Evolutionary conservation across 768 basidiomycete species (phyloP), one percentile per base, ranked within the genome.

Genomic region (Cantharellus cinnabarinus): DNA sequence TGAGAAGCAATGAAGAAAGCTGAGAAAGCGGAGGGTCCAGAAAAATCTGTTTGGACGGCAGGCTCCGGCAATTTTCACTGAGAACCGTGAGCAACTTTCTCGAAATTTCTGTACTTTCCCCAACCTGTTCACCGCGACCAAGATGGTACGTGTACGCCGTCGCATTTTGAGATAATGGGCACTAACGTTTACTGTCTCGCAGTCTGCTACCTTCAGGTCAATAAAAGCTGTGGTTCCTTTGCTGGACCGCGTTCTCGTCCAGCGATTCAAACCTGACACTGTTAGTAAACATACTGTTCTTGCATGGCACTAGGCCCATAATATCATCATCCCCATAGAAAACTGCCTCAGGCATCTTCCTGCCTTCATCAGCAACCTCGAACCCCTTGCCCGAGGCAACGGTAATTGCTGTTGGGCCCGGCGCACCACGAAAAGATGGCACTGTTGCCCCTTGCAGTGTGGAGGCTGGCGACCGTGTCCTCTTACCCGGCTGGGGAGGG

Each of bases 401-500:
- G 39, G 94, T 95, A 67, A 84, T 97, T 68, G 88, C 95, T 37
- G 84, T 88, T 54, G 94, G 94, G 59, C 94, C 94, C 41, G 95
- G 95, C 40, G 85, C 85, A n/a, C 84, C 81, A 29, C 79, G 86
- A 75, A 89, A 89, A 74, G 79, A 88, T 2, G 94, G 94, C 41
- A 68, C 75, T 5, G 57, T 94, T 4, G 71, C 83, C 15, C 85
- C 89, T 2, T 79, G 83, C 3, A 69, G 73, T 15, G 93, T 98
- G 53, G 81, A 84, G 72, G 77, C 85, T 15, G 94, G 94, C 42
- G 95, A 98, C 74, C 77, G 86, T 5, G 93, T 98, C 14, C 75
- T 99, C 57, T 74, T 99, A 3, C 94, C 95, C 7, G 89, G 88
- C 3, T 99, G 94, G 88, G 95, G 95, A 57, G 95, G 95, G 5